A percentile compares a stretch with the other conserved stretches of the same genome.
Conservation (phyloP, 2,329 filamentous ascomycete genomes). For the Nemania serpens region DNA sequence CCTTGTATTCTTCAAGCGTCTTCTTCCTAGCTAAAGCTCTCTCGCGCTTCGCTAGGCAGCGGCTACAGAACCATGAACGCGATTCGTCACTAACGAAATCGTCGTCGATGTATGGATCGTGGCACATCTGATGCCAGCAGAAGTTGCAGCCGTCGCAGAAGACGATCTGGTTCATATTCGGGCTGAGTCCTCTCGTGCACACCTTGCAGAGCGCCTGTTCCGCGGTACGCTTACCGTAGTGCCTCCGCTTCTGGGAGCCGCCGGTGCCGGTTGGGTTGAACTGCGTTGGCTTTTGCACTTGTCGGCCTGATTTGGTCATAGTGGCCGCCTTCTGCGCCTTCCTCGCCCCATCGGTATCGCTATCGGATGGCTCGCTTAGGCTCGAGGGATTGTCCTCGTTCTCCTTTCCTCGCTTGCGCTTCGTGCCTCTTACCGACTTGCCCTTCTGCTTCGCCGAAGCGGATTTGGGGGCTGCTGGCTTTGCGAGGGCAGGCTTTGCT, state of each 20-base stretch:
- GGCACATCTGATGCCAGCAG: conserved; percentile 82
- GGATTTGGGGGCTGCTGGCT: conserved; percentile 22
- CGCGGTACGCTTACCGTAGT: conserved; percentile 62
- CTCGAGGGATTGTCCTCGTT: conserved; percentile 34
- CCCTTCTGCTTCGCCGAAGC: conserved; percentile 24
- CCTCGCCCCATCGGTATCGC: conserved; percentile 29
- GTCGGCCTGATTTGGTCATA: conserved; percentile 76
- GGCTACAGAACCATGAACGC: conserved; percentile 72
- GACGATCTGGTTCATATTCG: conserved; percentile 77
- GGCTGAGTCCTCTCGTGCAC: conserved; percentile 74
- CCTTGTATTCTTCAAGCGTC: conserved; percentile 42
- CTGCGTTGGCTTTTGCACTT: conserved; percentile 68
- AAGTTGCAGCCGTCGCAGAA: conserved; percentile 83
- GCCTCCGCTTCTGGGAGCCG: conserved; percentile 44
- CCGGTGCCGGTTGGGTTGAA: conserved; percentile 55
- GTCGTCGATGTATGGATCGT: conserved; percentile 74
- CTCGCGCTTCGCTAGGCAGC: conserved; percentile 59
- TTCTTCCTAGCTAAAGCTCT: conserved; percentile 48
- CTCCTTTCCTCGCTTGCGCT: conserved; percentile 44
- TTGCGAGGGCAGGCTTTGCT: conserved; percentile 4
- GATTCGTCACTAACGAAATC: conserved; percentile 69
- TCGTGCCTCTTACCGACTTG: conserved; percentile 35
- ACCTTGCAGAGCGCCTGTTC: conserved; percentile 70
- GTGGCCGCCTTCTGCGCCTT: conserved; percentile 59
- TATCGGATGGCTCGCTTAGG: conserved; percentile 39